Evolutionary conservation across 768 basidiomycete species (phyloP), one percentile per base, ranked within the genome.

Genomic region (Lyophyllum decastes): DNA sequence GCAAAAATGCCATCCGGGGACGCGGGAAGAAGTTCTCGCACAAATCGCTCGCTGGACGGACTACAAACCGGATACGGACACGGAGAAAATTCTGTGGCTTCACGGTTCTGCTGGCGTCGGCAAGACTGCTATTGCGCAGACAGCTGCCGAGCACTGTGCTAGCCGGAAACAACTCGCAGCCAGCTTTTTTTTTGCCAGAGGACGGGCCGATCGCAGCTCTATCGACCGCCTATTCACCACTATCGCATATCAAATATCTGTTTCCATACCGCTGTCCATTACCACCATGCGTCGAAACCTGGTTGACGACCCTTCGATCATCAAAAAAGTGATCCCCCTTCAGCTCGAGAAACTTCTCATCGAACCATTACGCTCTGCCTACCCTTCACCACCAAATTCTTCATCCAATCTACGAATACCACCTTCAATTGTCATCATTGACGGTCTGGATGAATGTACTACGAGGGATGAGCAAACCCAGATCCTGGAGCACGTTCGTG

Each of bases 41-140:
- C 8, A 10, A 17, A 17, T 52, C 24, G 48, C 24, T 52, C 10
- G 2, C 17, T 43, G 40, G 33, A 33, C 16, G 10, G 12, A 26
- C 22, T 4, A 10, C 27, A 0, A 50, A n/a, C n/a, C n/a, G n/a
- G n/a, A n/a, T n/a, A n/a, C n/a, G 21, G n/a, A 40, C 4, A 9
- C 30, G 26, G 7, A 9, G 2, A 19, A 25, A 24, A 24, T 55
- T 10, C 34, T 60, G 12, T 60, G 59, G 53, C 0, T 60, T 5
- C 26, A 55, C 22, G 59, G 54, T 7, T 49, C 54, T 19, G 55
- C 43, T 1, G 59, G 59, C 8, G 40, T 27, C 2, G 59, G 59
- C 0, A 60, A 53, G 44, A 43, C 52, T n/a, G 58, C 58, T 2
- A 59, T 59, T 40, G 58, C 58, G 1, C 51, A 54, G 21, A 56